phyloP scores from a whole-genome alignment of 2,329 filamentous ascomycete genomes.

The Stachybotrys echinatus region DNA sequence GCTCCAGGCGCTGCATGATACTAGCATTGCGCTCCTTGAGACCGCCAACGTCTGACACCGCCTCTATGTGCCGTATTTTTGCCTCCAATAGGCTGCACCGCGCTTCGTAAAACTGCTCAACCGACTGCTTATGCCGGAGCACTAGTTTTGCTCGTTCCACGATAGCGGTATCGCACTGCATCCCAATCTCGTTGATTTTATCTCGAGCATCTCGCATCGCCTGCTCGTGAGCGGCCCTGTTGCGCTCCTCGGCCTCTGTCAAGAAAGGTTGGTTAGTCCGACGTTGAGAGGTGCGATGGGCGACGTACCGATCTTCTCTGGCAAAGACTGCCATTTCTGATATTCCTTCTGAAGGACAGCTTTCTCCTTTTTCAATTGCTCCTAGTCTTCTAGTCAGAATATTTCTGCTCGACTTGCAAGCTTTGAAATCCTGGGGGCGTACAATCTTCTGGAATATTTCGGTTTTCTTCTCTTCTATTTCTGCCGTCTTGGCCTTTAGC shows the following conservation, averaged over 20 bases:
- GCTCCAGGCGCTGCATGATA: constrained; percentile 48
- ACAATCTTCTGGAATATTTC: constrained; percentile 35
- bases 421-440: constrained; percentile 8
- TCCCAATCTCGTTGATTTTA: constrained; percentile 42
- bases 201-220: constrained; percentile 25
- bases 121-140: constrained; percentile 49
- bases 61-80: constrained; percentile 70
- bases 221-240: constrained; percentile 22
- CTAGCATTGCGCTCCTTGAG: constrained; percentile 61
- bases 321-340: constrained; percentile 61
- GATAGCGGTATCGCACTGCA: constrained; percentile 48
- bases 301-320: constrained; percentile 62
- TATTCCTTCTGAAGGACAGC: constrained; percentile 59
- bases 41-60: constrained; percentile 68
- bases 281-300: too few species aligned
- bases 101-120: constrained; percentile 56
- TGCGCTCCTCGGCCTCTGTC: constrained; percentile 29
- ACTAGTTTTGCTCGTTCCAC: constrained; percentile 51
- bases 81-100: constrained; percentile 63
- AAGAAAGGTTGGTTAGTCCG: constrained; percentile 10
- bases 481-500: constrained; percentile 29
- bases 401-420: not conserved
- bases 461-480: constrained; percentile 36
- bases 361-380: constrained; percentile 56
- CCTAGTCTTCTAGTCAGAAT: constrained; percentile 32